These are phyloP conservation scores for Ophiostoma quercus DNA, from an alignment of 2,329 filamentous ascomycete genomes.

Conservation along the genomic window DNA sequence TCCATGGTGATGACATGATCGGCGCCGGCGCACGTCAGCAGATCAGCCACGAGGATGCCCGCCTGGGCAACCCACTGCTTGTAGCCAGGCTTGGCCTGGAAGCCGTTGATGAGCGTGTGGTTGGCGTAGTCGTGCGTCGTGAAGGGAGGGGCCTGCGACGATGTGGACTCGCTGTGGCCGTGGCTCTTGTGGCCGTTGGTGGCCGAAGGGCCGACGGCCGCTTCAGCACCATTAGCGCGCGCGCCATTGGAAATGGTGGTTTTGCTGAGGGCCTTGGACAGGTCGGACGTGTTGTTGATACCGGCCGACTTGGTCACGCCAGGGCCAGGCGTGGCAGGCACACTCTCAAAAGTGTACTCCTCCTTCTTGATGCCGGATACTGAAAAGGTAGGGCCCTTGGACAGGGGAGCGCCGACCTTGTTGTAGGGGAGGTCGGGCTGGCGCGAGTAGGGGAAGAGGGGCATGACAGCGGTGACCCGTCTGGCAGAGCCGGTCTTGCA, in stretches of 20 bases:
- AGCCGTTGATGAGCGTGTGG: slow-evolving; percentile 49
- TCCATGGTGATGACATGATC: slow-evolving; percentile 99
- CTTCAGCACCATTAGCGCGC: slow-evolving; percentile 35
- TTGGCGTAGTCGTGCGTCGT: slow-evolving; percentile 63
- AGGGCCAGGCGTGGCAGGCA: slow-evolving; percentile 77
- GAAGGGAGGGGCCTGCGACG: slow-evolving; percentile 45
- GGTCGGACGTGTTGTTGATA: slow-evolving; percentile 62
- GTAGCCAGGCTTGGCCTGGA: slow-evolving; percentile 84
- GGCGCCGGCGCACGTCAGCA: slow-evolving; percentile 89
- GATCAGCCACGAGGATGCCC: slow-evolving; percentile 87
- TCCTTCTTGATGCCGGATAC: slow-evolving; percentile 40
- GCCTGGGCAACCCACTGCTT: slow-evolving; percentile 98
- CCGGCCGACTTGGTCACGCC: slow-evolving; percentile 62
- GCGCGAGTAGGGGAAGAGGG: slow-evolving; percentile 92
- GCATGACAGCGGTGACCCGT: slow-evolving; percentile 87
- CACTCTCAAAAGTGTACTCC: slow-evolving; percentile 85
- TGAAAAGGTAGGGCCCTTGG: slow-evolving; percentile 52
- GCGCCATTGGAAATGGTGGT: slow-evolving; percentile 51
- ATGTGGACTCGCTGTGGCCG: slow-evolving; percentile 38
- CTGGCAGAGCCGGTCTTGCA: slow-evolving; percentile 82
- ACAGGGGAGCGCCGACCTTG: slow-evolving; percentile 83
- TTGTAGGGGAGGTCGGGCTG: slow-evolving; percentile 97
- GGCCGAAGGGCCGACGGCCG: slow-evolving; percentile 27
- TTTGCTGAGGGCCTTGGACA: slow-evolving; percentile 69
- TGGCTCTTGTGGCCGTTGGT: slow-evolving; percentile 34